phyloP scores from a whole-genome alignment of 495 filamentous ascomycete species.

The Annulohypoxylon bovei region DNA sequence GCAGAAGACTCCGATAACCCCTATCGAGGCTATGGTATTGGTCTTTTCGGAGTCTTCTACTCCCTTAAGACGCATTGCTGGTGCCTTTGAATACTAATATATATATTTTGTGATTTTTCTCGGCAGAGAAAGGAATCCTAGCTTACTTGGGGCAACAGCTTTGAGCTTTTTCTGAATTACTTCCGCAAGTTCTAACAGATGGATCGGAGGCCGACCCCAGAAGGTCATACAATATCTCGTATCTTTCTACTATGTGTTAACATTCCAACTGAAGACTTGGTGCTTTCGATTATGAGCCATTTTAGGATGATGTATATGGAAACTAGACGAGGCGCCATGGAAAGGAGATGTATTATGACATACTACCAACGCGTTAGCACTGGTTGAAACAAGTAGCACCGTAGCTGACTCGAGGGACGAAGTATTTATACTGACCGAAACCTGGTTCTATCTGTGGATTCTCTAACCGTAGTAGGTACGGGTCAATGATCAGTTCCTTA shows the following conservation, averaged over 20 bases:
- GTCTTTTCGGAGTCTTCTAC: not conserved
- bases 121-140: not conserved
- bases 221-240: constrained; percentile 83
- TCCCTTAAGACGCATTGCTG: not conserved
- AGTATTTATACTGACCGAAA: constrained; percentile 53
- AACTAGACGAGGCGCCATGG: no score
- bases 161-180: constrained; percentile 73
- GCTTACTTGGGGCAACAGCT: constrained; percentile 71
- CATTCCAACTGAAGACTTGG: constrained; percentile 9
- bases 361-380: constrained; percentile 33
- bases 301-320: not conserved
- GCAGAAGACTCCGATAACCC: no score
- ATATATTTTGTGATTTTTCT: no score
- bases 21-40: constrained; percentile 4
- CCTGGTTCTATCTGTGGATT: constrained; percentile 68
- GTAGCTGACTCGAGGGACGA: not conserved
- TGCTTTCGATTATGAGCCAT: not conserved
- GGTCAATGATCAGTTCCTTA: constrained; percentile 75
- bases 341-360: constrained; percentile 7
- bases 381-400: not conserved
- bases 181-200: constrained; percentile 70
- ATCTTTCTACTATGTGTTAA: constrained; percentile 58
- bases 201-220: constrained; percentile 83
- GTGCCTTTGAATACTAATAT: not conserved
- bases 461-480: constrained; percentile 73